Percentiles rank a stretch among this genome's conserved stretches.
Evolutionary conservation across 1,139 yeast genomes (phyloP).

Genomic region (Geotrichum armillariae): DNA sequence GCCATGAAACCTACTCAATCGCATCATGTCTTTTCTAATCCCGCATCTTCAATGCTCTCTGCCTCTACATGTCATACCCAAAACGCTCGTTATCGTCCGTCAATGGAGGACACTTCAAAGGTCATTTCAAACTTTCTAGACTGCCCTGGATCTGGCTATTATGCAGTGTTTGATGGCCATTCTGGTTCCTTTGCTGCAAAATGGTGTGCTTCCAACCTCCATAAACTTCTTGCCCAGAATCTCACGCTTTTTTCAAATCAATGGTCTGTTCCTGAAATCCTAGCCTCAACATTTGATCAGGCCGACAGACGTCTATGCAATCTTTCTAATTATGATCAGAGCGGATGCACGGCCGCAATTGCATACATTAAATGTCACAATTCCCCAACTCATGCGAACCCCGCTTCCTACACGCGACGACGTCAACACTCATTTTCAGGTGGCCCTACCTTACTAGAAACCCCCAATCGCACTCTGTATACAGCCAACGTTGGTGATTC

Average conservation of each 20-base stretch:
- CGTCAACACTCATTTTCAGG: constrained; percentile 9
- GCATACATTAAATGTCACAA: constrained; percentile 23
- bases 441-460: constrained; percentile 18
- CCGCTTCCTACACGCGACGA: not conserved
- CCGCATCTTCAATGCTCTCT: not conserved
- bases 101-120: constrained; percentile 89
- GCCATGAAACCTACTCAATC: too few relatives aligned
- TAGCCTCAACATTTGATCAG: constrained; percentile 29
- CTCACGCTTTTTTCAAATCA: constrained; percentile 12
- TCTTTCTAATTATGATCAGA: constrained; percentile 17
- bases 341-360: constrained; percentile 31
- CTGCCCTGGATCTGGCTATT: constrained; percentile 81
- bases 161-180: constrained; percentile 90
- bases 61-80: constrained; percentile 19
- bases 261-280: constrained; percentile 22
- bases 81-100: constrained; percentile 53
- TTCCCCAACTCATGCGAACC: not conserved
- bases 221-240: constrained; percentile 38
- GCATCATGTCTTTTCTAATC: too few relatives aligned
- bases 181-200: constrained; percentile 83
- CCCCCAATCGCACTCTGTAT: constrained; percentile 43
- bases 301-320: constrained; percentile 22
- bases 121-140: constrained; percentile 86
- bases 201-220: constrained; percentile 85
- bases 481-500: constrained; percentile 91